Conservation (phyloP, 1,139 yeast species). For the Candida albicans region DNA sequence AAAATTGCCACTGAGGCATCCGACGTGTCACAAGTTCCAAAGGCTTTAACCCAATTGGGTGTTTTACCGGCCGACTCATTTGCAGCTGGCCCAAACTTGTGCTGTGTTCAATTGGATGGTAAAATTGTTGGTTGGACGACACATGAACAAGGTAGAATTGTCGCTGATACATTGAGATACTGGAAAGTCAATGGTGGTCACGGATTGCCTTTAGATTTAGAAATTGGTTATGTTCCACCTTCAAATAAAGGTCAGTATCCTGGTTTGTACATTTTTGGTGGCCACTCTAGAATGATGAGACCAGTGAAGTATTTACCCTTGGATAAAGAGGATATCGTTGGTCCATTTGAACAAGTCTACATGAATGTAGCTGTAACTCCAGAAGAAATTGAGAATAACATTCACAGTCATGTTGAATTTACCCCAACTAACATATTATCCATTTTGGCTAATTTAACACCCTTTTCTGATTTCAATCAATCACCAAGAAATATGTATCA, state of each 20-base stretch:
- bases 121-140: constrained; percentile 91
- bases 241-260: constrained; percentile 96
- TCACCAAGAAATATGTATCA: constrained; percentile 99
- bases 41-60: constrained; percentile 70
- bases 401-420: constrained; percentile 91
- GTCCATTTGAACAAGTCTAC: constrained; percentile 97
- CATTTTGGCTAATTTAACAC: constrained; percentile 92
- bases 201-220: constrained; percentile 80
- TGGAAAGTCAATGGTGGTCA: constrained; percentile 88
- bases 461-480: constrained; percentile 97
- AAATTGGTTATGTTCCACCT: constrained; percentile 94
- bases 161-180: constrained; percentile 86
- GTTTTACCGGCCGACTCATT: constrained; percentile 74
- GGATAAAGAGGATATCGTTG: constrained; percentile 80
- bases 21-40: constrained; percentile 73
- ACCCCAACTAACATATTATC: constrained; percentile 93
- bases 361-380: constrained; percentile 96
- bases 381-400: constrained; percentile 76
- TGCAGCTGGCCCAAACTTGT: constrained; percentile 84
- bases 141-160: constrained; percentile 80
- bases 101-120: constrained; percentile 95
- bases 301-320: constrained; percentile 90
- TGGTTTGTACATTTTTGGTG: constrained; percentile 87
- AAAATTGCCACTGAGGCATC: constrained; percentile 73
- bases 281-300: constrained; percentile 93